These are phyloP conservation scores for Mycena filopes DNA, from an alignment of 768 basidiomycete species.

Conservation along the genomic window DNA sequence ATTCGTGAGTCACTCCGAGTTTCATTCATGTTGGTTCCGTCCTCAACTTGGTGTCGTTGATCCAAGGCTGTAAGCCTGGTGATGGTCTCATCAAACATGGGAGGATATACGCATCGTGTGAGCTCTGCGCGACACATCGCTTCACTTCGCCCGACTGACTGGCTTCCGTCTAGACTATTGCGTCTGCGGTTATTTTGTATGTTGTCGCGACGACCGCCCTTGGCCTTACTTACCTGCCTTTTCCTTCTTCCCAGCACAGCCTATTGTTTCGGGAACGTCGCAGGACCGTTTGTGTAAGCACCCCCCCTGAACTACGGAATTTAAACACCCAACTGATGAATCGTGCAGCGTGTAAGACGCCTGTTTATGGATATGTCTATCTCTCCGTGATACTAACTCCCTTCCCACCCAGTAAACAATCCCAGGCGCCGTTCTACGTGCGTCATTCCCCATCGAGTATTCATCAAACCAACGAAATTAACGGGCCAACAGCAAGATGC, in stretches of 20 bases:
- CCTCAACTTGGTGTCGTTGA: not conserved
- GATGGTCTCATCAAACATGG: conserved; percentile 38
- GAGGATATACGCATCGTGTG: conserved; percentile 35
- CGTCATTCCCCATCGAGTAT: not conserved
- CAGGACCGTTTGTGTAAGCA: conserved; percentile 33
- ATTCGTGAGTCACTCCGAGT: conserved; percentile 23
- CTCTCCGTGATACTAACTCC: not conserved
- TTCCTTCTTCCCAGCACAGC: conserved; percentile 22
- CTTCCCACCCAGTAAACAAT: conserved; percentile 21
- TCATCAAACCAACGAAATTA: not conserved
- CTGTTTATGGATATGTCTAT: no score
- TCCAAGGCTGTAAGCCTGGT: conserved; percentile 28
- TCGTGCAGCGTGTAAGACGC: conserved; percentile 20
- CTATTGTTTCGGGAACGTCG: conserved; percentile 34
- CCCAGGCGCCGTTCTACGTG: conserved; percentile 31
- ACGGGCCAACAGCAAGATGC: conserved; percentile 23
- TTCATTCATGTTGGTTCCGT: no score
- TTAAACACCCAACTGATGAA: no score
- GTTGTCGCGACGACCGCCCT: not conserved
- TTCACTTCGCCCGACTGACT: not conserved
- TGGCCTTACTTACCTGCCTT: not conserved
- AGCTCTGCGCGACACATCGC: not conserved
- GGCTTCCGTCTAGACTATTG: conserved; percentile 21
- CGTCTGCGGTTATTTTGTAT: conserved; percentile 32
- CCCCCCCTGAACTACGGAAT: no score